Evolutionary conservation across 108 stramenopile genomes (phyloP).

Genomic region (Skeletonema potamos): DNA sequence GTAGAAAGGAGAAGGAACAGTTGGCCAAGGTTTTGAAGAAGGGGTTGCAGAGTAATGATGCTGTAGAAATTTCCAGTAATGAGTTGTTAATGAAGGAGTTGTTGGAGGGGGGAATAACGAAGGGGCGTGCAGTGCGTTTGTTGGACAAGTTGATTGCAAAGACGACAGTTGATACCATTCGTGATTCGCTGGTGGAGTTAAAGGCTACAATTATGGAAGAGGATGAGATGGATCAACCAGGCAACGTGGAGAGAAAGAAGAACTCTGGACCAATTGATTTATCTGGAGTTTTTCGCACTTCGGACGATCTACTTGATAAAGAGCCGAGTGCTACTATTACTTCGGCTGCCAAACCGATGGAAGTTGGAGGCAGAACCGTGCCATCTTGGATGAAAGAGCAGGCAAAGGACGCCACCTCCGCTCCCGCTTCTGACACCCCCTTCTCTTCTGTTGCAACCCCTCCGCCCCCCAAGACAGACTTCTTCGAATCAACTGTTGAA

Average conservation of each 20-base stretch:
- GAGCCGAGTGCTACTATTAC: neutral
- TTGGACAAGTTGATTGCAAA: conserved; percentile 30
- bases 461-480: conserved; percentile 52
- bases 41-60: conserved; percentile 23
- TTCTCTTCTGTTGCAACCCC: neutral
- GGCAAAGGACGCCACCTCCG: neutral
- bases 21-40: conserved; percentile 14
- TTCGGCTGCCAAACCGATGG: neutral
- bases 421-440: neutral
- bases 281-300: conserved; percentile 21
- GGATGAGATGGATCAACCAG: conserved; percentile 4
- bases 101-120: conserved; percentile 38
- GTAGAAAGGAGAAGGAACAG: conserved; percentile 14
- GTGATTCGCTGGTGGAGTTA: conserved; percentile 21
- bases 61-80: conserved; percentile 32
- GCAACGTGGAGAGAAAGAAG: neutral
- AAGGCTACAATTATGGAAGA: conserved; percentile 17
- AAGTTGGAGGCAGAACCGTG: neutral
- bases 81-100: conserved; percentile 43
- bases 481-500: conserved; percentile 36
- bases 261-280: conserved; percentile 20
- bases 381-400: conserved; percentile 11
- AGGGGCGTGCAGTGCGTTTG: conserved; percentile 27
- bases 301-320: neutral
- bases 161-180: conserved; percentile 16